phyloP scores from a whole-genome alignment of 768 basidiomycete genomes.

The Rhizopogon rudus region DNA sequence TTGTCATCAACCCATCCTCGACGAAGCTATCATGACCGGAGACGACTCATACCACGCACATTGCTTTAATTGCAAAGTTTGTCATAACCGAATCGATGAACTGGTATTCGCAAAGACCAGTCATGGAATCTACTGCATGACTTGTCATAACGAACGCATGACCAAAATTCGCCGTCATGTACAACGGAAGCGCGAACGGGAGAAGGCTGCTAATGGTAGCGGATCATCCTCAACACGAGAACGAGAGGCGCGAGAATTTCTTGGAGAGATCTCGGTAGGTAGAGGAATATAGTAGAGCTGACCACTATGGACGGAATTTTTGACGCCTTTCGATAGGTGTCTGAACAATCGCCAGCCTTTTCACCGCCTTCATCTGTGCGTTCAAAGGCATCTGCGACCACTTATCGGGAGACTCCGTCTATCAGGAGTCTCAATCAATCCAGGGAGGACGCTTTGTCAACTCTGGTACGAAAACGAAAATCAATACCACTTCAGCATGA shows the following conservation, averaged over 20 bases:
- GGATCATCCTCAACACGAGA: constrained; percentile 21
- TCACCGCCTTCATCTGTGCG: constrained; percentile 12
- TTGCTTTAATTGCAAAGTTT: constrained; percentile 97
- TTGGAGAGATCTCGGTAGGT: constrained; percentile 42
- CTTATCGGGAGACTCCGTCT: constrained; percentile 23
- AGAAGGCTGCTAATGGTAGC: constrained; percentile 32
- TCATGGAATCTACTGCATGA: constrained; percentile 98
- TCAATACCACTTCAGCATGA: constrained; percentile 12
- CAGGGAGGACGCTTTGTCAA: constrained; percentile 2
- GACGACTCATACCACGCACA: constrained; percentile 98
- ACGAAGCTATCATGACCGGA: constrained; percentile 99
- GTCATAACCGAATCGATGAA: constrained; percentile 93
- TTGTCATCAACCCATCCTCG: constrained; percentile 89
- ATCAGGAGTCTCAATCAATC: constrained; percentile 14
- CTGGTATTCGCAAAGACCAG: constrained; percentile 98
- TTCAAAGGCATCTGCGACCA: constrained; percentile 15
- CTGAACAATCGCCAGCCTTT: constrained; percentile 4
- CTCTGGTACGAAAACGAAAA: constrained; percentile 4
- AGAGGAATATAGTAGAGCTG: background rate
- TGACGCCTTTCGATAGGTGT: constrained; percentile 7
- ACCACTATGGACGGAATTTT: background rate
- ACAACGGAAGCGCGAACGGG: constrained; percentile 70
- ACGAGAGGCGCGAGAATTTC: constrained; percentile 18
- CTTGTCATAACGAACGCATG: constrained; percentile 96
- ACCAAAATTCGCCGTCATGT: constrained; percentile 87